Conservation (phyloP, 345 rosid species). For the Populus deltoides region DNA sequence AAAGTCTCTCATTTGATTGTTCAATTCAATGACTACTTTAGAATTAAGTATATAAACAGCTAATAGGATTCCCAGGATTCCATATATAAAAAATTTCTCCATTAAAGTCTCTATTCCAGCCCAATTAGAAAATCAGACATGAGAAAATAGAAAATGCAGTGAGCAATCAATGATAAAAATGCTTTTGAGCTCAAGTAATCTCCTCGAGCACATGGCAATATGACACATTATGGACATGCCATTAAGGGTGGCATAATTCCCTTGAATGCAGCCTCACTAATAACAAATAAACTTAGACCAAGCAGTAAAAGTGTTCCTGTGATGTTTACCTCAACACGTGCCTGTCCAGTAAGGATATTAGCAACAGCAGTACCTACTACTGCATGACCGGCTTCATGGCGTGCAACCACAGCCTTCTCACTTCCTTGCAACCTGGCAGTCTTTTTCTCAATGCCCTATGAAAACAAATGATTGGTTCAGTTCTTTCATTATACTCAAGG, state of each 20-base stretch:
- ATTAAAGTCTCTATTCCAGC: not conserved
- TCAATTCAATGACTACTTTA: not conserved
- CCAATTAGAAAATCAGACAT: not conserved
- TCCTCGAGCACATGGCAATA: not conserved
- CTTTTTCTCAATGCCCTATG: conserved; percentile 95
- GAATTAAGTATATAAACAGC: not conserved
- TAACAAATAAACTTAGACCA: not conserved
- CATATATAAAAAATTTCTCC: not conserved
- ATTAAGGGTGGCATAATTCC: not conserved
- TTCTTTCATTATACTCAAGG: not conserved
- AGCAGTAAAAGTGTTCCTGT: not conserved
- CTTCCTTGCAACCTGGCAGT: conserved; percentile 75
- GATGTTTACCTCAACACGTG: conserved; percentile 75
- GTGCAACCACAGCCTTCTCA: conserved; percentile 95
- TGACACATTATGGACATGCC: not conserved
- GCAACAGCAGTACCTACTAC: conserved; percentile 97
- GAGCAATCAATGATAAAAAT: not conserved
- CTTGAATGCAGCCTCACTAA: not conserved
- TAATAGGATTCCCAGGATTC: not conserved
- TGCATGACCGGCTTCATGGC: conserved; percentile 98
- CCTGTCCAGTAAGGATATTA: conserved; percentile 80
- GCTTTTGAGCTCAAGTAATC: not conserved
- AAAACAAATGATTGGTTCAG: conserved; percentile 6
- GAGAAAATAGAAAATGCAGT: not conserved
- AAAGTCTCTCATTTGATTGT: not conserved